Evolutionary conservation across 148 eudicot genomes (phyloP), one percentile per base, ranked within the genome.

Genomic region (Rhododendron ferrugineum): DNA sequence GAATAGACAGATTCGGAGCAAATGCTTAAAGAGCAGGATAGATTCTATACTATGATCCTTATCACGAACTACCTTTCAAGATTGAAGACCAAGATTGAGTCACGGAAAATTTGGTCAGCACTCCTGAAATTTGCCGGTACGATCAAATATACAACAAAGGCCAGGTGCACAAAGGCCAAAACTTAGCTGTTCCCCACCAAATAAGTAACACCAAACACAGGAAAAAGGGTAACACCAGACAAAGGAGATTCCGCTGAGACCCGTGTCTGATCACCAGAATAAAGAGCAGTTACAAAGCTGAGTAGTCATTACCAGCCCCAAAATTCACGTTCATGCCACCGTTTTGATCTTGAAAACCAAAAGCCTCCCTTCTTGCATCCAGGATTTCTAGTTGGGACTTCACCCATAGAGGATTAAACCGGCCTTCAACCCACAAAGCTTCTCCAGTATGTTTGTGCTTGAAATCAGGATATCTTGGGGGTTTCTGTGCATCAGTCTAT

Each of bases 391-490:
- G 85, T 83, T 95, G 97, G 42, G 98, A 93, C 91, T 91, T 93
- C 88, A 96, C 98, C 99, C 98, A 95, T 37, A 94, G 85, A 47
- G 99, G 99, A 89, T 91, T 96, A 79, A 89, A 85, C 88, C 91
- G 91, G 88, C 92, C 90, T 82, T 93, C 96, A 5, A 97, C 84
- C 99, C 99, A 97, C 86, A 97, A 86, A 81, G 96, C 96, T 89
- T 97, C 99, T 34, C 98, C 95, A 0, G 98, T 95, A 86, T 94
- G 98, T 88, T 97, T 97, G 93, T 97, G 99, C 95, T 97, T 95
- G 89, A 97, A 97, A 88, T 97, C 99, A 64, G 98, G 99, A 84
- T 88, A 90, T 82, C 91, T 97, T 0, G 94, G 98, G 86, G 88
- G 94, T 88, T 86, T 97, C 98, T 95, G 98, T 62, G 75, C 80